Percentiles rank a stretch among this genome's conserved stretches.
Conservation (phyloP, 2,329 filamentous ascomycete genomes). For the Alternaria postmessia region DNA sequence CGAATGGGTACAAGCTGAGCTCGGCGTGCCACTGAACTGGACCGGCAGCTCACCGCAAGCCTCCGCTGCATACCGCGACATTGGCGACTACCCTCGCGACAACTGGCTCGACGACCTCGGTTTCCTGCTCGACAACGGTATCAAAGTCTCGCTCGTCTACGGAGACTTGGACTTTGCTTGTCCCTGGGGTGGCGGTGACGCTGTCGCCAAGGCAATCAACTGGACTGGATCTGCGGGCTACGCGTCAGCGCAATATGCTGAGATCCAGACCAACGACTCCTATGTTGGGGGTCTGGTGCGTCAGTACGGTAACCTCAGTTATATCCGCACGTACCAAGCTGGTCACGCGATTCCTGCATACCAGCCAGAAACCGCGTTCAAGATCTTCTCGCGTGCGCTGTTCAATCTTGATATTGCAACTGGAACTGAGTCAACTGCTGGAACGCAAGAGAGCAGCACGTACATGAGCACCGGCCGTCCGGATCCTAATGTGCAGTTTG, state of each 20-base stretch:
- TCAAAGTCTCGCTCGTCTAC: constrained; percentile 31
- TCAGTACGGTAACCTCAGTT: constrained; percentile 50
- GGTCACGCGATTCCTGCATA: constrained; percentile 54
- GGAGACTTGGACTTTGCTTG: constrained; percentile 45
- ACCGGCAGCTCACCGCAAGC: constrained; percentile 27
- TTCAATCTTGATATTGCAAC: constrained; percentile 57
- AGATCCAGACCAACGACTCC: constrained; percentile 47
- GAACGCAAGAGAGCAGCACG: constrained; percentile 6
- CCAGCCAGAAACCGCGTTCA: constrained; percentile 58
- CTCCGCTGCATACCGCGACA: constrained; percentile 27
- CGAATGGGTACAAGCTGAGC: constrained; percentile 23
- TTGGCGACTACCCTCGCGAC: constrained; percentile 56
- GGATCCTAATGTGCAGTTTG: constrained; percentile 23
- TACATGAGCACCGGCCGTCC: constrained; percentile 23
- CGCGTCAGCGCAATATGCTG: constrained; percentile 39
- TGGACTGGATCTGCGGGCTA: constrained; percentile 45
- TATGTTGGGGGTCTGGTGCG: constrained; percentile 56
- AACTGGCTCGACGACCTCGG: constrained; percentile 54
- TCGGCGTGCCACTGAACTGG: constrained; percentile 22
- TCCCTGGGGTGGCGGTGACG: constrained; percentile 50
- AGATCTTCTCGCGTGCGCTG: constrained; percentile 59
- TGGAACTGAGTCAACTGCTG: constrained; percentile 39
- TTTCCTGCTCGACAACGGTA: constrained; percentile 59
- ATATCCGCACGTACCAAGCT: constrained; percentile 49
- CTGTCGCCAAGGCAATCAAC: constrained; percentile 50